These are phyloP conservation scores for Alternaria sp. DNA, from an alignment of 2,329 filamentous ascomycete genomes.

Conservation along the genomic window DNA sequence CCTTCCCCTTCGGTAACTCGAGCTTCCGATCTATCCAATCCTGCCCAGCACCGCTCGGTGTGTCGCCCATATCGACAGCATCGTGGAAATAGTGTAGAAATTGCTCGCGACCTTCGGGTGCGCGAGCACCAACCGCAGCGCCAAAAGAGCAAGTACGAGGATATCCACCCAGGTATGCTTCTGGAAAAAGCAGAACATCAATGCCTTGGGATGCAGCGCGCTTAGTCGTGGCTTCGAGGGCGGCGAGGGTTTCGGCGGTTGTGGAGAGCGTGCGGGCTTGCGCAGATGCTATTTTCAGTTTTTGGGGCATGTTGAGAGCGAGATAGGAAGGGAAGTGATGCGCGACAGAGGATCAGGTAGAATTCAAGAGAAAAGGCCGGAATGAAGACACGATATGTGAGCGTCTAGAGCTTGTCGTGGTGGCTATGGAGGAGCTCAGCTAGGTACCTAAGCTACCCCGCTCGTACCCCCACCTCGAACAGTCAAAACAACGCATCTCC, in stretches of 20 bases:
- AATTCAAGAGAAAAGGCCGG: not conserved
- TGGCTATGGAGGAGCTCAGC: not conserved
- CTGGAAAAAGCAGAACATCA: conserved; percentile 84
- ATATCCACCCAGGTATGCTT: conserved; percentile 92
- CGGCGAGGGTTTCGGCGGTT: conserved; percentile 67
- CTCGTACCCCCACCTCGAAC: conserved; percentile 5
- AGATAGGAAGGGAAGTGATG: not conserved
- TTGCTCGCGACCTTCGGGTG: conserved; percentile 76
- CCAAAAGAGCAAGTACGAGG: conserved; percentile 84
- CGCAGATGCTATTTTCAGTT: conserved; percentile 59
- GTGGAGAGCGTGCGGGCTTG: conserved; percentile 59
- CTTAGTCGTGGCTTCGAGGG: conserved; percentile 69
- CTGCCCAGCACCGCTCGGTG: conserved; percentile 71
- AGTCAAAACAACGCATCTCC: not conserved
- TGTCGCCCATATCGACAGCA: conserved; percentile 86
- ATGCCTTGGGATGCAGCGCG: conserved; percentile 68
- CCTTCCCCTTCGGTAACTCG: conserved; percentile 57
- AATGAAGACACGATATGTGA: not conserved
- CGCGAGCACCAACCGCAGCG: conserved; percentile 73
- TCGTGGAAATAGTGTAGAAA: conserved; percentile 80
- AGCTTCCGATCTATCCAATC: conserved; percentile 74
- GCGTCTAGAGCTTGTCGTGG: not conserved
- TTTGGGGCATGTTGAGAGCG: conserved; percentile 52
- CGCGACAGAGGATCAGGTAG: not conserved
- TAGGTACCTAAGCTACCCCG: conserved; percentile 13